Base-by-base conservation (phyloP, 345 rosid species). In the Linum tenue region DNA sequence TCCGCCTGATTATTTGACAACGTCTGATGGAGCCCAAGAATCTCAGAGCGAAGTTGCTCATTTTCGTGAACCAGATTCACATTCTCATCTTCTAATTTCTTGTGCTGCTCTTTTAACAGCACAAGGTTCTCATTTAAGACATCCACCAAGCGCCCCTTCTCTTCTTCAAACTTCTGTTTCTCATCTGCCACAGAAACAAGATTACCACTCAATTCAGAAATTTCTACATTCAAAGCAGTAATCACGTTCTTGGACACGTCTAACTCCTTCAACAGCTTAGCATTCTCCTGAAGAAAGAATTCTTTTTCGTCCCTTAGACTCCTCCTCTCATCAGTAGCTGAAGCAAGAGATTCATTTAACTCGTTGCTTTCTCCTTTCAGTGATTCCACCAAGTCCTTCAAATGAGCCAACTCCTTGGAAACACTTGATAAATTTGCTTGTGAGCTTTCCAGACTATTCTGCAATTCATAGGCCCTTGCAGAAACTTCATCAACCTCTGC, bases 31-130 rank as follows among this genome's bases (percentile, higher is more conserved):
- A 84, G 79, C 67, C 68, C 69, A 79, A 77, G 76, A 59, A 85
- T 69, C 72, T 88, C 89, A 39, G 79, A 74, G 14, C 76, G 73
- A 72, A 87, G 84, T 69, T 72, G 85, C 74, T 86, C 76, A 59
- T 77, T 82, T 72, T 89, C 89, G 68, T 58, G 58, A 37, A 73
- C 61, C 69, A 84, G 68, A 76, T 71, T 66, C 58, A 50, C 75
- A 40, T 79, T 83, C 60, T 84, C 97, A 75, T 70, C 80, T 60
- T 81, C 86, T 63, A 87, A 78, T 75, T 81, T 80, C 73, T 82
- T 72, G 60, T 75, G 68, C 69, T 81, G 84, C 73, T 79, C 80
- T 17, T 69, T 68, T 65, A 73, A 63, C 63, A 74, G 66, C 70
- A 77, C 64, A 74, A 79, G 76, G 57, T 77, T 80, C 64, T 65